Evolutionary conservation across 768 basidiomycete genomes (phyloP).

Genomic region (Hygrophoropsis aurantiaca): DNA sequence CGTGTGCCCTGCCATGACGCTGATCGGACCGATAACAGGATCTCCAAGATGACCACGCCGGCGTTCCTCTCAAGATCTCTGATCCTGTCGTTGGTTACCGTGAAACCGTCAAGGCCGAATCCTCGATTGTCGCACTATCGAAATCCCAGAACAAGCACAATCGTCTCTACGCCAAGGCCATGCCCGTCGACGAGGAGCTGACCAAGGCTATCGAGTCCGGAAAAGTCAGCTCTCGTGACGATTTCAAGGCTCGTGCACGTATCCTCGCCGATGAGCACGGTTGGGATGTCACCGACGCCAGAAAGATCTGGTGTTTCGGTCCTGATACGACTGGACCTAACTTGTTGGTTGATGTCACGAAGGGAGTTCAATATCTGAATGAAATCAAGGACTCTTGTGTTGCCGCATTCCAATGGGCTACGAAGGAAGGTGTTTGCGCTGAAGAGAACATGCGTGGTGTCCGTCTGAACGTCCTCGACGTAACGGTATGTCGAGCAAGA

Average conservation of each 20-base stretch:
- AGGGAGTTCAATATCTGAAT: constrained; percentile 98
- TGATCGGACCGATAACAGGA: constrained; percentile 52
- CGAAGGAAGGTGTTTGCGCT: constrained; percentile 94
- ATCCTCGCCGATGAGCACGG: constrained; percentile 93
- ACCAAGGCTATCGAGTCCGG: constrained; percentile 90
- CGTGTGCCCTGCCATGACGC: neutral
- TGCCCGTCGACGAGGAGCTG: constrained; percentile 93
- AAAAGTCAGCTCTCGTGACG: constrained; percentile 85
- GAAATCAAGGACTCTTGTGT: constrained; percentile 99
- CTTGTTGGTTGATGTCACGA: constrained; percentile 95
- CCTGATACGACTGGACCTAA: constrained; percentile 98
- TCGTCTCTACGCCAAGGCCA: constrained; percentile 91
- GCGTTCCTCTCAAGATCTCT: constrained; percentile 97
- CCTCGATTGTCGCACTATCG: constrained; percentile 92
- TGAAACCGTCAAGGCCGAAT: constrained; percentile 96
- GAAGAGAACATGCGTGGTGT: constrained; percentile 99
- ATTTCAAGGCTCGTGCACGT: constrained; percentile 96
- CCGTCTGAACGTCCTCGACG: constrained; percentile 94
- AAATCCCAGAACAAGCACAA: constrained; percentile 99
- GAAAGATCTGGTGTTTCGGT: constrained; percentile 99
- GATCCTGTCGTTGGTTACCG: constrained; percentile 97
- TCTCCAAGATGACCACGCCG: constrained; percentile 99
- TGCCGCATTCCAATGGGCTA: constrained; percentile 99
- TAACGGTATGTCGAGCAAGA: constrained; percentile 61
- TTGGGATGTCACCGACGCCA: constrained; percentile 99